Percentiles rank a stretch among this genome's conserved stretches.
Evolutionary conservation across 148 eudicot species (phyloP).

Genomic region (Silene uniflora): DNA sequence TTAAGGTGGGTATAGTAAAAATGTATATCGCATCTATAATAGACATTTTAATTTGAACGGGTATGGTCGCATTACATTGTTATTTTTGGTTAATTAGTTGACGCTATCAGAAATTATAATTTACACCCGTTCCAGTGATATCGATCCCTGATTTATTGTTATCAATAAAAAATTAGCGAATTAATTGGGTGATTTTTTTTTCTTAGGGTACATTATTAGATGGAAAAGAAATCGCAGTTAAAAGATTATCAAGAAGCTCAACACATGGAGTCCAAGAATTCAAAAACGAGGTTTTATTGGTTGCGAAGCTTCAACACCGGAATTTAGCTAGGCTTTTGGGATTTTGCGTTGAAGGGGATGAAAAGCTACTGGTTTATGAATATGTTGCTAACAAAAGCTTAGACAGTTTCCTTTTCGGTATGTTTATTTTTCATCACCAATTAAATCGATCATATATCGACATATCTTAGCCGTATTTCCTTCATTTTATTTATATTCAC

Average conservation of each 20-base stretch:
- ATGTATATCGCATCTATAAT: neutral
- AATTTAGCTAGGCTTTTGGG: conserved; percentile 28
- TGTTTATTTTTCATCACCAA: too few relatives aligned
- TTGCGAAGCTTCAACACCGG: conserved; percentile 35
- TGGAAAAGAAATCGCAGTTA: conserved; percentile 26
- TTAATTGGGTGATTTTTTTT: neutral
- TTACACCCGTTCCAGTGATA: too few relatives aligned
- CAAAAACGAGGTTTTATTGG: conserved; percentile 27
- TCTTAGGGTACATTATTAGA: conserved; percentile 17
- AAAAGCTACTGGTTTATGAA: conserved; percentile 31
- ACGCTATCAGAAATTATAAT: too few relatives aligned
- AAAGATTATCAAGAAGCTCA: conserved; percentile 17
- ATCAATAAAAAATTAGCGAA: neutral
- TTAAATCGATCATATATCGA: too few relatives aligned
- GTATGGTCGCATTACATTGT: too few relatives aligned
- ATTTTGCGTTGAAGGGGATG: conserved; percentile 23
- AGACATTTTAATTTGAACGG: too few relatives aligned
- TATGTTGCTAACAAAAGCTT: conserved; percentile 29
- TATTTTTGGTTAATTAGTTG: too few relatives aligned
- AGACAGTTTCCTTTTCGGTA: conserved; percentile 30
- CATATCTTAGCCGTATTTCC: too few relatives aligned
- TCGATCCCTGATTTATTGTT: too few relatives aligned
- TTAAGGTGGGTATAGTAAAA: too few relatives aligned
- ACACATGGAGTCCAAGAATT: conserved; percentile 25
- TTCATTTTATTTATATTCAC: too few relatives aligned